phyloP scores from a whole-genome alignment of 2,329 filamentous ascomycete genomes.

The Magnaporthiopsis poae region DNA sequence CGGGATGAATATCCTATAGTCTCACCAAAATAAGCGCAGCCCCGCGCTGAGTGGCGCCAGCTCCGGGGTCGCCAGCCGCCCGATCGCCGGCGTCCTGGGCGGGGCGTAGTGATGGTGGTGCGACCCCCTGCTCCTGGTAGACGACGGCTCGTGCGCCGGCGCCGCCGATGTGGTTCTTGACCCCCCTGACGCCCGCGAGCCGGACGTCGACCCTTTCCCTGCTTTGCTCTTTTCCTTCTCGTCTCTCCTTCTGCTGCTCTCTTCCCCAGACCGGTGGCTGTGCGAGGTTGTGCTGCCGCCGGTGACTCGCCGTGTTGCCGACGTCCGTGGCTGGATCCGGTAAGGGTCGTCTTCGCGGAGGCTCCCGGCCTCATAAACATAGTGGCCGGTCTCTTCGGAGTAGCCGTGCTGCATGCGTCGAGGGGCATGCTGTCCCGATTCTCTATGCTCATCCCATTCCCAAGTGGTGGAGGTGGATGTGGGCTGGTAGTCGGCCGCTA shows the following conservation, averaged over 20 bases:
- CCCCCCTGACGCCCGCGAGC: background rate
- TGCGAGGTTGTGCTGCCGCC: background rate
- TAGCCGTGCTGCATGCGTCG: conserved; percentile 6
- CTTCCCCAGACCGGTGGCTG: background rate
- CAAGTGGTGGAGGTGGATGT: background rate
- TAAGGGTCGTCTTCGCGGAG: conserved; percentile 6
- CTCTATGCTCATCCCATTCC: conserved; percentile 1
- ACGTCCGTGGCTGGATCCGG: background rate
- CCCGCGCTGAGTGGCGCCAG: conserved; percentile 7
- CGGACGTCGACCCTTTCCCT: background rate
- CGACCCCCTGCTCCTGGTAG: background rate
- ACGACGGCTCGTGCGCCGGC: background rate
- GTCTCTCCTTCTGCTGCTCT: conserved; percentile 6
- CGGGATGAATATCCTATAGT: no score
- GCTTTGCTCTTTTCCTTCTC: background rate
- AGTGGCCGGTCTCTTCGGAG: conserved; percentile 2
- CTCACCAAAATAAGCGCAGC: no score
- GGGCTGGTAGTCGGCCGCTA: background rate
- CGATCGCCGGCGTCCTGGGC: conserved; percentile 4
- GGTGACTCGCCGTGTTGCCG: background rate
- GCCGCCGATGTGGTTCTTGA: background rate
- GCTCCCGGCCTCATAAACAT: conserved; percentile 2
- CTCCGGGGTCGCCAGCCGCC: conserved; percentile 5
- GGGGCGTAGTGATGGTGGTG: background rate
- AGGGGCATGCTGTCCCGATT: conserved; percentile 4